Evolutionary conservation across 306 rosid species (phyloP).

Genomic region (Erythrophleum fordii): DNA sequence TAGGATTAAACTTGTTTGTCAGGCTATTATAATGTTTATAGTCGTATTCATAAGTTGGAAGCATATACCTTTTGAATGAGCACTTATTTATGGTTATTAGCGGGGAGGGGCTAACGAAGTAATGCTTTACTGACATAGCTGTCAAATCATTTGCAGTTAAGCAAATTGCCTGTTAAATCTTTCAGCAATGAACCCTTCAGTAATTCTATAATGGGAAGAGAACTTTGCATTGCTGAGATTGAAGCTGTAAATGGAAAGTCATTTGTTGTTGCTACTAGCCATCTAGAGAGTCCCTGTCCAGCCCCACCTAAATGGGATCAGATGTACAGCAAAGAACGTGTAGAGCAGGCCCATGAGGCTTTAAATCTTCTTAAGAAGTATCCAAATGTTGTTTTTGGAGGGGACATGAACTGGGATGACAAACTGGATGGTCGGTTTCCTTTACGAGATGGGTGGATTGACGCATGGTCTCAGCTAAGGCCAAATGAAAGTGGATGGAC

Average conservation of each 20-base stretch:
- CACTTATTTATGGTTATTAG: background rate
- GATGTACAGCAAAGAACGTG: constrained; percentile 93
- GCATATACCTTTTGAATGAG: constrained; percentile 2
- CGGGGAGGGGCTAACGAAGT: constrained; percentile 12
- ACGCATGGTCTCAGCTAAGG: constrained; percentile 74
- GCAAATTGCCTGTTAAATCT: constrained; percentile 78
- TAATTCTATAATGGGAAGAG: constrained; percentile 87
- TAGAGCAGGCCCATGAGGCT: constrained; percentile 78
- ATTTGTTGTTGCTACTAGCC: constrained; percentile 85
- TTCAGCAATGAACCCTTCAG: constrained; percentile 64
- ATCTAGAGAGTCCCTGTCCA: constrained; percentile 94
- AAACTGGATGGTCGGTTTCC: constrained; percentile 86
- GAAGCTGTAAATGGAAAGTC: constrained; percentile 56
- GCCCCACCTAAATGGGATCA: constrained; percentile 93
- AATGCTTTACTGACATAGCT: constrained; percentile 9
- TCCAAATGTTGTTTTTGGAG: constrained; percentile 80
- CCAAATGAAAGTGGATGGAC: constrained; percentile 85
- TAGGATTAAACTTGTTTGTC: constrained; percentile 2
- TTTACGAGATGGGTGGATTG: constrained; percentile 69
- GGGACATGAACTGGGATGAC: constrained; percentile 99
- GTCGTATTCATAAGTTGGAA: background rate
- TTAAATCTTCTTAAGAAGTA: constrained; percentile 58
- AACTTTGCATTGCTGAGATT: constrained; percentile 79
- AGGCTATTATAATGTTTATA: background rate
- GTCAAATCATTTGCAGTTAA: constrained; percentile 57